Conservation (phyloP, 106 monocot species). For the Posidonia australis region DNA sequence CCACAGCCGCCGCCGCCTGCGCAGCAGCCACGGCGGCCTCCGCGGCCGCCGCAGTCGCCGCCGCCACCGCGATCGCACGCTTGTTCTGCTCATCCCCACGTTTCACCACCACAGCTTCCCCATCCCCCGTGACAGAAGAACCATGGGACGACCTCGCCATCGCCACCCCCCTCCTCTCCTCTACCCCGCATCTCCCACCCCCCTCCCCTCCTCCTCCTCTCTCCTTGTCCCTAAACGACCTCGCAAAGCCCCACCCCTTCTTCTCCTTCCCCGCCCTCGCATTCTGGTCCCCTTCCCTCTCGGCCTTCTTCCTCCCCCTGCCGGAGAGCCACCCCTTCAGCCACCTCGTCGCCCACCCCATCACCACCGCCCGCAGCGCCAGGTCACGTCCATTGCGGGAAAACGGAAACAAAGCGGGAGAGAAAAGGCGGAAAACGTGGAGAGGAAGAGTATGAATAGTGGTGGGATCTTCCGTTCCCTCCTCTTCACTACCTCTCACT, state of each 20-base stretch:
- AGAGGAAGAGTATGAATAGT: too few species aligned
- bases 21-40: slow-evolving; percentile 73
- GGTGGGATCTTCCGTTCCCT: too few species aligned
- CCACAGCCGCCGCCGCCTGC: slow-evolving; percentile 61
- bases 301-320: slow-evolving; percentile 8
- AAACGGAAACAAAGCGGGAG: too few species aligned
- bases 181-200: background rate
- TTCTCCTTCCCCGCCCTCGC: slow-evolving; percentile 14
- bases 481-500: too few species aligned
- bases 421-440: background rate
- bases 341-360: slow-evolving; percentile 47
- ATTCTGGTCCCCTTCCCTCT: slow-evolving; percentile 3
- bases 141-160: background rate
- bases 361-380: background rate
- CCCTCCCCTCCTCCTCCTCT: background rate
- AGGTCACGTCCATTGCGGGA: background rate
- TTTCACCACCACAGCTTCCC: background rate
- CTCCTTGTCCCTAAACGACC: slow-evolving; percentile 51
- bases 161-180: background rate
- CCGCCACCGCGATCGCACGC: slow-evolving; percentile 63
- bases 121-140: background rate
- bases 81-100: slow-evolving; percentile 38
- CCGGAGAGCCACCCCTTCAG: slow-evolving; percentile 29
- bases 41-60: slow-evolving; percentile 74
- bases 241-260: slow-evolving; percentile 35